Evolutionary conservation across 768 basidiomycete species (phyloP), one percentile per base, ranked within the genome.

Genomic region (Boletus vinaceobasis): DNA sequence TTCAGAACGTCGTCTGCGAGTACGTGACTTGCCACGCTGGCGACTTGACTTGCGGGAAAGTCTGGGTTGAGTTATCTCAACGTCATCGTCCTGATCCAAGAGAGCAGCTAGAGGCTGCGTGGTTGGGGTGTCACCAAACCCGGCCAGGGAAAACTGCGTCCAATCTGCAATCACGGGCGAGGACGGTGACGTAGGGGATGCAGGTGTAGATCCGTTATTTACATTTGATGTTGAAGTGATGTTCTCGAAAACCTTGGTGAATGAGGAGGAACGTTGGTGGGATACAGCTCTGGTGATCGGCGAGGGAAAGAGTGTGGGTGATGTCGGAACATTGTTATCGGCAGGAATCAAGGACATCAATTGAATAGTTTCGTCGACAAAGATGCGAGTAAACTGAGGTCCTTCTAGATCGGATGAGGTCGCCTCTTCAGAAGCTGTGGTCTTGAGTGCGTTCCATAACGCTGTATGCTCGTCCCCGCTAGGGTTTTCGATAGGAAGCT

Each of bases 351-450:
- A 74, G 2, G 81, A 73, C 39, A 82, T 52, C 1, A 81, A 49
- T 14, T 73, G 74, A 21, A 87, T 74, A 0, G 85, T 90, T 53
- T 90, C 89, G 54, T 90, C 87, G 5, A 83, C 75, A 52, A 91
- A 83, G 49, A 91, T 71, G 48, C 78, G 78, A 52, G 76, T 60
- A 50, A 86, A 67, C 53, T 57, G 74, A 51, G 68, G 76, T 27
- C 69, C 74, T 17, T 79, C 74, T 14, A 36, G 1, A 13, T 40
- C 44, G 3, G 58, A 57, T 9, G 63, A 47, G 4, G 49, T 59
- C 6, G 60, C 65, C 36, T 65, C 65, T 32, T 74, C 67, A 5
- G 71, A 73, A 19, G 75, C 75, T 10, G 72, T 73, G 26, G 67
- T 60, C 56, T 77, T 80, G 48, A 90, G 74, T 23, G 74, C 70